A percentile compares a stretch with the other conserved stretches of the same genome.
These are phyloP conservation scores for Cytospora schulzeri DNA, from an alignment of 2,329 filamentous ascomycete genomes.

Conservation along the genomic window DNA sequence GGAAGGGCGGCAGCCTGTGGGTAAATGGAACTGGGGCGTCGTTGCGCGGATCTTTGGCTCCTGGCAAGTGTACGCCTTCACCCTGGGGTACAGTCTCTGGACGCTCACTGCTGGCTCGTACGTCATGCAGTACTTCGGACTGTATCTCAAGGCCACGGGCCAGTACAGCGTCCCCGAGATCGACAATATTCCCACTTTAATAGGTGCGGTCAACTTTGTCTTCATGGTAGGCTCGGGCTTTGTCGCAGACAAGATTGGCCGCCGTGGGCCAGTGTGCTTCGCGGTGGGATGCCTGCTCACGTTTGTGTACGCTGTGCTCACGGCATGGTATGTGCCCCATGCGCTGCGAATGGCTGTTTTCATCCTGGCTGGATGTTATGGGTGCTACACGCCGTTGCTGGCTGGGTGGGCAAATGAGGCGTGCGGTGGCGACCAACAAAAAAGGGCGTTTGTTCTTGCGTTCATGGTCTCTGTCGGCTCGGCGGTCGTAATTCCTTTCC, in stretches of 20 bases:
- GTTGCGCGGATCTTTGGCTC: slow-evolving; percentile 42
- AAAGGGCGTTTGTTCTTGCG: slow-evolving; percentile 44
- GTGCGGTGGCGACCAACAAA: slow-evolving; percentile 46
- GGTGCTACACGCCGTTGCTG: slow-evolving; percentile 45
- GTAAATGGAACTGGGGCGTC: slow-evolving; percentile 41
- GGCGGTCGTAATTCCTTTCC: slow-evolving; percentile 43
- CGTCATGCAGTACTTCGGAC: slow-evolving; percentile 44
- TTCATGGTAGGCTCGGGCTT: slow-evolving; percentile 40
- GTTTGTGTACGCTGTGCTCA: slow-evolving; percentile 41
- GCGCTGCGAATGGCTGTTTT: slow-evolving; percentile 43
- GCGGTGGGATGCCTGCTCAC: slow-evolving; percentile 39
- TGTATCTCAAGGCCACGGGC: slow-evolving; percentile 43
- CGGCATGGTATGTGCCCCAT: slow-evolving; percentile 43
- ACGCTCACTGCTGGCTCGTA: slow-evolving; percentile 42
- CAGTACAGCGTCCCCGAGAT: slow-evolving; percentile 42
- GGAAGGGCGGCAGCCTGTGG: slow-evolving; percentile 42
- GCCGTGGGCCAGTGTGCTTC: slow-evolving; percentile 41
- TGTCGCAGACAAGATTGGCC: slow-evolving; percentile 38
- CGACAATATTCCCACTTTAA: slow-evolving; percentile 49
- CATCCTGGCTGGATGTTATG: slow-evolving; percentile 43
- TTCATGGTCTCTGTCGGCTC: slow-evolving; percentile 43
- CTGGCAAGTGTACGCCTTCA: slow-evolving; percentile 50
- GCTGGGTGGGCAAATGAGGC: slow-evolving; percentile 45
- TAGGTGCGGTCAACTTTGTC: slow-evolving; percentile 47
- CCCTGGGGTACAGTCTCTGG: slow-evolving; percentile 43